These are phyloP conservation scores for Neonectria faginata DNA, from an alignment of 2,329 filamentous ascomycete species.

Conservation along the genomic window DNA sequence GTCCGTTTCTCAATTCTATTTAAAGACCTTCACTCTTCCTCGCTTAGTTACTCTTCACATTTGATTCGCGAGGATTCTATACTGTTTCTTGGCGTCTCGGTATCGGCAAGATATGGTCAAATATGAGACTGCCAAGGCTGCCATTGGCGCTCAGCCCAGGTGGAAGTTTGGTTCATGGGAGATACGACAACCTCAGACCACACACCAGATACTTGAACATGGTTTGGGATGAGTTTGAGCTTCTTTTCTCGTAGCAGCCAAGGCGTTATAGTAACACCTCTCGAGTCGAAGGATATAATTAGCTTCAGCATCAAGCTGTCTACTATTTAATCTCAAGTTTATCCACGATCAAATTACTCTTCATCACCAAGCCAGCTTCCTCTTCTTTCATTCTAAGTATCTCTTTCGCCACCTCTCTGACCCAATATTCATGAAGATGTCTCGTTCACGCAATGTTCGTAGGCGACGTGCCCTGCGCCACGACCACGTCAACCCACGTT, in stretches of 20 bases:
- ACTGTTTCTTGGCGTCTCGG: not conserved
- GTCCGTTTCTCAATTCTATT: not conserved
- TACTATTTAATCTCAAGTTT: not conserved
- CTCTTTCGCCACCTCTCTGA: too few relatives aligned
- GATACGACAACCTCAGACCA: not conserved
- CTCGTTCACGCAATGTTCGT: not conserved
- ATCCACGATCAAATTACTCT: too few relatives aligned
- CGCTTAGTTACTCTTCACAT: not conserved
- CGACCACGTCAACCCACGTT: not conserved
- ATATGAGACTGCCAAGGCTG: not conserved
- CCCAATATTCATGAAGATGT: not conserved
- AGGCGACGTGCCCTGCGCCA: not conserved
- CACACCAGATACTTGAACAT: not conserved
- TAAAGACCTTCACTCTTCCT: not conserved
- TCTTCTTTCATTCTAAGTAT: not conserved
- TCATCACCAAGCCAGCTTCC: not conserved
- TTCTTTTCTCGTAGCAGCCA: not conserved
- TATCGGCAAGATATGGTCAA: not conserved
- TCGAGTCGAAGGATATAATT: not conserved
- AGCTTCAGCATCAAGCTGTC: not conserved
- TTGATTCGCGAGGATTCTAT: not conserved
- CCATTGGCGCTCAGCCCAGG: not conserved
- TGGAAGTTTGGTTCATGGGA: not conserved
- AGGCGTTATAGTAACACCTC: not conserved
- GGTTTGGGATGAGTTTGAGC: not conserved